These are phyloP conservation scores for Pestalotiopsis sp. DNA, from an alignment of 2,329 filamentous ascomycete genomes.

Conservation along the genomic window DNA sequence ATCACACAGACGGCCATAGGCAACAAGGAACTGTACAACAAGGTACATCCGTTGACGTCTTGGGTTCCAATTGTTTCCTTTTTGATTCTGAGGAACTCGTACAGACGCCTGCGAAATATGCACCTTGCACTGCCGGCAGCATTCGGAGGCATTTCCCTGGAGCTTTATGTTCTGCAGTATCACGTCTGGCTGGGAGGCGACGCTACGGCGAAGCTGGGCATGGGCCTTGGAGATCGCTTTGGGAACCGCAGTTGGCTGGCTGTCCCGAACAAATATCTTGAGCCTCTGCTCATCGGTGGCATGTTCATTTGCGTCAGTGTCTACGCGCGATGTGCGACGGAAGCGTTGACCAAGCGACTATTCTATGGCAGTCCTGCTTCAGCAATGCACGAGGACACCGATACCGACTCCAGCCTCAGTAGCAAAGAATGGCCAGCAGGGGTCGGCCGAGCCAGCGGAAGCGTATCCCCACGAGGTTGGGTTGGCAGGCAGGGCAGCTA, in stretches of 20 bases:
- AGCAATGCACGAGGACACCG: background rate
- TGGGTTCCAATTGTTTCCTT: constrained; percentile 56
- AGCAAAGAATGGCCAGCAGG: background rate
- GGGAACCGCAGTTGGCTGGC: constrained; percentile 10
- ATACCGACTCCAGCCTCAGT: background rate
- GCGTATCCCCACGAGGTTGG: background rate
- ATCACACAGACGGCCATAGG: constrained; percentile 27
- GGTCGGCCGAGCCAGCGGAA: background rate
- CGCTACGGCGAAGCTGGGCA: constrained; percentile 51
- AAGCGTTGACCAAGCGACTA: constrained; percentile 22
- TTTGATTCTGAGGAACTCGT: constrained; percentile 54
- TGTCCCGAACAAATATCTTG: constrained; percentile 21
- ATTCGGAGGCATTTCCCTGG: constrained; percentile 59
- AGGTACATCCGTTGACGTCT: constrained; percentile 55
- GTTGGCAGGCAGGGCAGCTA: background rate
- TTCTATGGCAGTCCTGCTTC: background rate
- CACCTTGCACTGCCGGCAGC: constrained; percentile 52
- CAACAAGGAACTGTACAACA: constrained; percentile 47
- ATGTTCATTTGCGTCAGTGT: constrained; percentile 28
- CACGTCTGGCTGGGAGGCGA: constrained; percentile 66
- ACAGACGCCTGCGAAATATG: constrained; percentile 40
- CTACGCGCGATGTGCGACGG: constrained; percentile 25
- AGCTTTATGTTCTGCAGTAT: constrained; percentile 62
- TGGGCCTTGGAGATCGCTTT: constrained; percentile 16
- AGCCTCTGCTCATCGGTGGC: constrained; percentile 28